Percentiles rank a stretch among this genome's conserved stretches.
These are phyloP conservation scores for Aspergillus taichungensis DNA, from an alignment of 495 filamentous ascomycete genomes.

Conservation along the genomic window DNA sequence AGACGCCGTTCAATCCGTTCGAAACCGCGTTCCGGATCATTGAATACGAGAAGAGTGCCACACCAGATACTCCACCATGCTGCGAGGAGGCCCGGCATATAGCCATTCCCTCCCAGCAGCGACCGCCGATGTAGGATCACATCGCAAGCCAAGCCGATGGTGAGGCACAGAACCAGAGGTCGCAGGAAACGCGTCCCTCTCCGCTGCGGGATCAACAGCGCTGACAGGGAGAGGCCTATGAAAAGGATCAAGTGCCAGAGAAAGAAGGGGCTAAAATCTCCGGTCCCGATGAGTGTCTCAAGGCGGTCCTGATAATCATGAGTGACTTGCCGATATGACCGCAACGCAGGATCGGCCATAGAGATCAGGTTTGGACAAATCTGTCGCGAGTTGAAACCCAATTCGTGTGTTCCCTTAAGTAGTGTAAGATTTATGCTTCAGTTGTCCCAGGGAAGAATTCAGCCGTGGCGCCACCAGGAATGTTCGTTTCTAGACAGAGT, in stretches of 20 bases:
- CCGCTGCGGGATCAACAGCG: conserved; percentile 24
- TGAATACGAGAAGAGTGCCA: conserved; percentile 51
- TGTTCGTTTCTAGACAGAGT: too few relatives aligned
- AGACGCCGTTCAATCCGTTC: conserved; percentile 49
- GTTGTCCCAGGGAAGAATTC: too few relatives aligned
- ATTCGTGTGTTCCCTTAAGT: too few relatives aligned
- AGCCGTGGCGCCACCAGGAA: too few relatives aligned
- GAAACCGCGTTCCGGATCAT: conserved; percentile 56
- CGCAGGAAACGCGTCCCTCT: conserved; percentile 25
- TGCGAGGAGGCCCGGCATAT: conserved; percentile 56
- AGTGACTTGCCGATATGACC: conserved; percentile 14
- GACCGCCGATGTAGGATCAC: conserved; percentile 37
- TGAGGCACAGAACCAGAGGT: conserved; percentile 47
- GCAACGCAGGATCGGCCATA: conserved; percentile 1
- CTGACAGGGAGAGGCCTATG: conserved; percentile 20
- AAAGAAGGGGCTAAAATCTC: conserved; percentile 28
- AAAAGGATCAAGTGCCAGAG: conserved; percentile 28
- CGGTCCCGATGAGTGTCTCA: conserved; percentile 20
- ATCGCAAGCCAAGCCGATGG: conserved; percentile 34
- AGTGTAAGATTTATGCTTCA: too few relatives aligned
- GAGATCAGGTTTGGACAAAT: not conserved
- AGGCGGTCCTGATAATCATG: conserved; percentile 12
- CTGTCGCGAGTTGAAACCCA: too few relatives aligned
- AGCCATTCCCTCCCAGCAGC: conserved; percentile 50
- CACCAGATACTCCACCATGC: conserved; percentile 62